These are phyloP conservation scores for Histomonas meleagridis DNA, from an alignment of 208 protist genomes.

Conservation along the genomic window DNA sequence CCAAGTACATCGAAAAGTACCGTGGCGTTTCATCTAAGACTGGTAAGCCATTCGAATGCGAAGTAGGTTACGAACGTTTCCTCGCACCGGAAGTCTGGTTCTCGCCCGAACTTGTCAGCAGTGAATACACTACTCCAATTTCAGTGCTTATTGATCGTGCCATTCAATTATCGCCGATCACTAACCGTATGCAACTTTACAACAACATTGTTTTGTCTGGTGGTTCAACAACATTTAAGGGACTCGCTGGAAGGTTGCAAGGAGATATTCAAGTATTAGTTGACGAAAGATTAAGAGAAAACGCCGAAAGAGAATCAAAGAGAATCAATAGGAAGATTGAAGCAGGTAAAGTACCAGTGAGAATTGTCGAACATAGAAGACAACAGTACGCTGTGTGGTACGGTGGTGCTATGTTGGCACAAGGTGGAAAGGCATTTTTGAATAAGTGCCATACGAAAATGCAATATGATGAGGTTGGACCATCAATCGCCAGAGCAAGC, in stretches of 20 bases:
- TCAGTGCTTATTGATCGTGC: constrained; percentile 71
- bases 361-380: constrained; percentile 70
- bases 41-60: constrained; percentile 54
- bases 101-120: constrained; percentile 80
- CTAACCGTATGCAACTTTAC: constrained; percentile 78
- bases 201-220: constrained; percentile 85
- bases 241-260: constrained; percentile 72
- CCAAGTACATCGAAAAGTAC: constrained; percentile 65
- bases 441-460: constrained; percentile 72
- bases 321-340: constrained; percentile 51
- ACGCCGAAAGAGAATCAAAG: neutral
- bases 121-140: constrained; percentile 72
- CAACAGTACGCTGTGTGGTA: constrained; percentile 61
- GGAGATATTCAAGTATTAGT: constrained; percentile 61
- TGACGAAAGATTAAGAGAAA: neutral
- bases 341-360: constrained; percentile 69
- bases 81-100: constrained; percentile 92
- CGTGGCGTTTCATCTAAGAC: constrained; percentile 35
- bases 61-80: constrained; percentile 89
- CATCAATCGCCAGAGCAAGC: constrained; percentile 72
- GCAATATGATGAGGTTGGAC: constrained; percentile 88
- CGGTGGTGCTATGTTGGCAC: constrained; percentile 77
- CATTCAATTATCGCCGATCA: constrained; percentile 84
- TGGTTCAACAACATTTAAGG: constrained; percentile 83
- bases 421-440: constrained; percentile 67